These are phyloP conservation scores for Centaurea solstitialis DNA, from an alignment of 129 eudicot genomes.

Conservation along the genomic window DNA sequence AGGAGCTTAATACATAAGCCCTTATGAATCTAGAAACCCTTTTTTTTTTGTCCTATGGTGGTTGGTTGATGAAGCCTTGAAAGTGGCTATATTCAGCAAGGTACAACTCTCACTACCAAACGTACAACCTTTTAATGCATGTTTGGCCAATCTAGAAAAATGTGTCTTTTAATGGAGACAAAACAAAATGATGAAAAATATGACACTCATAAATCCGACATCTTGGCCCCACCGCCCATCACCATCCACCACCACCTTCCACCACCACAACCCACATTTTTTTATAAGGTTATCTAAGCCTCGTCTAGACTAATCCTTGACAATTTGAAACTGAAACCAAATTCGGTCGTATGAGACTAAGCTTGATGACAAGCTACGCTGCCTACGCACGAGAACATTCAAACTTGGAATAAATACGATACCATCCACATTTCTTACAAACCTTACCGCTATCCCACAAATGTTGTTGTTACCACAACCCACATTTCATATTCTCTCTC, in stretches of 20 bases:
- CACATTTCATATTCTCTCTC: conserved; percentile 13
- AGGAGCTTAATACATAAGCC: not conserved
- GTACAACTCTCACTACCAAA: not conserved
- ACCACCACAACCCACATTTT: too few relatives aligned
- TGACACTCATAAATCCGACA: conserved; percentile 61
- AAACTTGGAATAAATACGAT: too few relatives aligned
- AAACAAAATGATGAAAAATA: conserved; percentile 39
- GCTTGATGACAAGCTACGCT: too few relatives aligned
- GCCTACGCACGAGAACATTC: too few relatives aligned
- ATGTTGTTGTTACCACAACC: too few relatives aligned
- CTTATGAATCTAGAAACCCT: conserved; percentile 4
- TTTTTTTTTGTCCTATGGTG: not conserved
- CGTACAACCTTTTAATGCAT: not conserved
- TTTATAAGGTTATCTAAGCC: too few relatives aligned
- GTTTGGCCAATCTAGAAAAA: not conserved
- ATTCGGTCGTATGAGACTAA: too few relatives aligned
- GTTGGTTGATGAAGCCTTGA: too few relatives aligned
- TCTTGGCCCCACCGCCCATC: conserved; percentile 35
- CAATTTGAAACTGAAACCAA: too few relatives aligned
- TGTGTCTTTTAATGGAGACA: conserved; percentile 29
- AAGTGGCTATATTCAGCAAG: conserved; percentile 8
- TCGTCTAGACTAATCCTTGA: too few relatives aligned
- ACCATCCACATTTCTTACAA: too few relatives aligned
- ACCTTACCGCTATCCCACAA: too few relatives aligned
- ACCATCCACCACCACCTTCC: not conserved